Conservation (phyloP, 768 basidiomycete species). For the Hygrophorus pudorinus region DNA sequence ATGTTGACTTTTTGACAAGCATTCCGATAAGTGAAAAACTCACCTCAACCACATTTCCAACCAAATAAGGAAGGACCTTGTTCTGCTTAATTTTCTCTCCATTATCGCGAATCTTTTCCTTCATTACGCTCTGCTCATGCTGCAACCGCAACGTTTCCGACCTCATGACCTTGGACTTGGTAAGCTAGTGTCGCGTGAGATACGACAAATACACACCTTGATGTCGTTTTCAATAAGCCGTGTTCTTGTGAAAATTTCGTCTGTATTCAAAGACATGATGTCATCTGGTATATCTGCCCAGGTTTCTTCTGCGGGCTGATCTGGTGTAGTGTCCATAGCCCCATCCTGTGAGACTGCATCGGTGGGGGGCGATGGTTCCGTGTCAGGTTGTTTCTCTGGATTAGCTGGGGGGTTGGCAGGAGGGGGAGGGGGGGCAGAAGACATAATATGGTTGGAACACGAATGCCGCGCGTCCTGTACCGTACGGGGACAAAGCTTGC, state of each 20-base stretch:
- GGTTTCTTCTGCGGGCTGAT: conserved; percentile 62
- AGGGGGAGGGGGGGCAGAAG: conserved; percentile 49
- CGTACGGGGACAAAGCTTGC: not conserved
- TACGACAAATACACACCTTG: conserved; percentile 45
- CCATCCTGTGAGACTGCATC: conserved; percentile 22
- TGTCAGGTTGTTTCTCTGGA: conserved; percentile 45
- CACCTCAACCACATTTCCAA: conserved; percentile 96
- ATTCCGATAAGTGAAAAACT: conserved; percentile 13
- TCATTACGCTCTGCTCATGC: conserved; percentile 94
- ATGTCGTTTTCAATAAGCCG: conserved; percentile 96
- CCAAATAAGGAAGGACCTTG: conserved; percentile 95
- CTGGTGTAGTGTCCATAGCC: conserved; percentile 70
- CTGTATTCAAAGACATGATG: conserved; percentile 64
- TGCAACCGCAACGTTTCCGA: conserved; percentile 86
- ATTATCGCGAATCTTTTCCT: conserved; percentile 97
- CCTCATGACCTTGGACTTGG: conserved; percentile 74
- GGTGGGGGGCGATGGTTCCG: conserved; percentile 22
- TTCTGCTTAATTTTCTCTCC: conserved; percentile 99
- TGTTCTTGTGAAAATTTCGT: conserved; percentile 84
- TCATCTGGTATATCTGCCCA: conserved; percentile 92
- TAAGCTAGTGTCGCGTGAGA: not conserved
- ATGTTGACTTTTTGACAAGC: not conserved
- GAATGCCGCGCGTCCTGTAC: not conserved
- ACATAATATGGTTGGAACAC: conserved; percentile 29
- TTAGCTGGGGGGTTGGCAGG: conserved; percentile 39